Percentiles rank a stretch among this genome's conserved stretches.
These are phyloP conservation scores for Aspergillus jensenii DNA, from an alignment of 2,329 filamentous ascomycete species.

Conservation along the genomic window DNA sequence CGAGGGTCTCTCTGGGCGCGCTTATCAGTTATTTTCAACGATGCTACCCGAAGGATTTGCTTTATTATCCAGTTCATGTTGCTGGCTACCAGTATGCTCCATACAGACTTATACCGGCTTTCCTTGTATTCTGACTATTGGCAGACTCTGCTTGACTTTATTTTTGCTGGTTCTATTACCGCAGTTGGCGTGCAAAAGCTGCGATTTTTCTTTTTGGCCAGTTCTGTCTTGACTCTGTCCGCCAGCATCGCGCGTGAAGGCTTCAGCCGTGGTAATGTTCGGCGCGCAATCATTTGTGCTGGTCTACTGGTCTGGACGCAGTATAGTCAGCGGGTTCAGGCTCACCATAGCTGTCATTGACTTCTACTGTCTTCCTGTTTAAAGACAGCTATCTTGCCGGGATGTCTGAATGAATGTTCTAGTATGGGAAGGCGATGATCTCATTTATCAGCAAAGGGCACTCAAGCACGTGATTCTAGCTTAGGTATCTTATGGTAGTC, in stretches of 20 bases:
- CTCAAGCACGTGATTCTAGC: neutral
- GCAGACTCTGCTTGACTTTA: conserved; percentile 17
- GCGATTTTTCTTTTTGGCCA: conserved; percentile 14
- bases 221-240: conserved; percentile 15
- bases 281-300: conserved; percentile 16
- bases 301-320: conserved; percentile 15
- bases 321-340: conserved; percentile 10
- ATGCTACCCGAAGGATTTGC: conserved; percentile 18
- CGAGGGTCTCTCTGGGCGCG: neutral
- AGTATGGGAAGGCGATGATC: neutral
- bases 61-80: neutral
- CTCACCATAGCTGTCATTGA: conserved; percentile 18
- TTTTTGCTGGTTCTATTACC: conserved; percentile 19
- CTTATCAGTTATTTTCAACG: neutral
- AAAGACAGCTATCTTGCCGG: neutral
- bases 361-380: neutral
- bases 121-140: neutral
- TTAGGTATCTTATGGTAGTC: neutral
- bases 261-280: conserved; percentile 13
- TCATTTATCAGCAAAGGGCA: neutral
- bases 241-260: conserved; percentile 14
- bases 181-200: conserved; percentile 14
- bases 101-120: conserved; percentile 10
- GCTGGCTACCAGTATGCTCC: conserved; percentile 9
- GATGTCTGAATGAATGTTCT: neutral